Base-by-base conservation (phyloP, 2,329 filamentous ascomycete species). In the Aspergillus pseudotamarii region DNA sequence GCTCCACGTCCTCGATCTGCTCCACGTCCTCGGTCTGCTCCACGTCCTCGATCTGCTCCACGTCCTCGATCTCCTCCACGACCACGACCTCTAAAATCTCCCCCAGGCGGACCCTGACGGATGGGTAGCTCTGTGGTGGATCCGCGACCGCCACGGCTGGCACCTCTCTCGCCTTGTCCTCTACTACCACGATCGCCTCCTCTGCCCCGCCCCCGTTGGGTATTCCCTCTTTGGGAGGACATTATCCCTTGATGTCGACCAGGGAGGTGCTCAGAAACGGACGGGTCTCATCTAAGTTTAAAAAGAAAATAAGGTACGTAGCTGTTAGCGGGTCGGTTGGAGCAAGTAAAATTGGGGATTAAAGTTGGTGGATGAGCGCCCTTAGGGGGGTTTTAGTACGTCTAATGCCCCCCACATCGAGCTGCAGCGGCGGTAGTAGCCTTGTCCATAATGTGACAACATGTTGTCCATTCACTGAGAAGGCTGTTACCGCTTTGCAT, bases 81-180 rank as follows among this genome's bases (percentile, higher is more conserved):
- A 8, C 73, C 69, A 16, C 73, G 60, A 45, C 65, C 63, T 61
- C 69, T 61, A 32, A 56, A 66, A 32, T 66, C 66, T 10, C 64
- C 61, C 45, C 59, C 59, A 45, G 41, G 54, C 30, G 38, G 56
- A n/a, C 57, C 61, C 36, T 59, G 62, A 28, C 72, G 72, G 54
- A 67, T 60, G 8, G 71, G 71, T 46, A 74, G 61, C 11, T 74
- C 67, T 12, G 57, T 63, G 28, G 63, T 56, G 6, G 65, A 69
- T 30, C 75, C 72, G 43, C 74, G 70, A 57, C 72, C 70, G 6
- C 69, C 67, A 61, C 73, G 68, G 55, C 70, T 65, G 23, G 66
- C 68, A 21, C 66, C 62, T 34, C 69, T 64, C 34, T 64, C 46
- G 26, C 65, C 61, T 50, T 55, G 30, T 14, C 66, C 65, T 56